Base-by-base conservation (phyloP, 495 filamentous ascomycete species). In the Xylaria intraflava region DNA sequence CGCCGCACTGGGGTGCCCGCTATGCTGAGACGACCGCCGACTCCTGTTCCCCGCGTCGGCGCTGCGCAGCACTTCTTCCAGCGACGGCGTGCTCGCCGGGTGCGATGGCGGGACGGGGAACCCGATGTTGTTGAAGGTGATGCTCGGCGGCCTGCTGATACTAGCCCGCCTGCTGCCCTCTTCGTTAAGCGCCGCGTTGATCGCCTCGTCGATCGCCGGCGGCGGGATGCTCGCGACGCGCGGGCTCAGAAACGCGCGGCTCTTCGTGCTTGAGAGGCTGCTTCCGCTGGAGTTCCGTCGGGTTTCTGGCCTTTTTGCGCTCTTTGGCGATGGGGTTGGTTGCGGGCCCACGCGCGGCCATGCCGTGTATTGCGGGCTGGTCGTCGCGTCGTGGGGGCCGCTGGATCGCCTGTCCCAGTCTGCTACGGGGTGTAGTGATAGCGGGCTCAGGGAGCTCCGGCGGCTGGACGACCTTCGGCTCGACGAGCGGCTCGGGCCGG, bases 401-500 rank as follows among this genome's bases (percentile, higher is more conserved):
- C 49, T 62, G 0, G 54, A 31, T 12, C 62, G 54, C 41, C 52
- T 62, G 31, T 46, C 55, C n/a, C 55, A 22, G 33, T 59, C 57
- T 29, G 29, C 2, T 9, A 66, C 38, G 0, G 63, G 63, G 38
- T 64, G 63, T 9, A 53, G 41, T 9, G 38, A 51, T 0, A 64
- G 27, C 0, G 60, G 57, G 29, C 55, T 63, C 6, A 30, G 35
- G 5, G 45, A 45, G 43, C 38, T 53, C 6, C n/a, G n/a, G n/a
- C n/a, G n/a, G n/a, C 23, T 33, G 17, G 35, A n/a, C 5, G 22
- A 17, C 27, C 10, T 26, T 4, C 53, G 29, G 2, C 54, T 45
- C 22, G 62, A 52, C 12, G 62, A 60, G 60, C 62, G 62, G 16
- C 57, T 58, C 1, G 54, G 57, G 1, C 52, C 46, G 38, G 48